Percentiles rank a stretch among this genome's conserved stretches.
These are phyloP conservation scores for Syncephalastrum monosporum DNA, from an alignment of 371 early-diverging fungal species.

Conservation along the genomic window DNA sequence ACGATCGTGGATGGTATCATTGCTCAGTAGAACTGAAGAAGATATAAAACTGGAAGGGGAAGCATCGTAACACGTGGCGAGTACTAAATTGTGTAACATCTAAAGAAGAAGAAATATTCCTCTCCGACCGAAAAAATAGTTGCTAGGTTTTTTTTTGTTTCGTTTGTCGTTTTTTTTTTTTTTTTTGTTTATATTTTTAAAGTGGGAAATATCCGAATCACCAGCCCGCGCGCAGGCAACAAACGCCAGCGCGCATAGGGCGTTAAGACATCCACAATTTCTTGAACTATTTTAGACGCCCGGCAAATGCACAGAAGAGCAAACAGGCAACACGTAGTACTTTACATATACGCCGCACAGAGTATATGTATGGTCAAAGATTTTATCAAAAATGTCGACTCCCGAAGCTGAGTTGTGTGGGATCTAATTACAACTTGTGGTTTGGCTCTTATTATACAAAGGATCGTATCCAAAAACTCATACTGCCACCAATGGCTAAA, in stretches of 20 bases:
- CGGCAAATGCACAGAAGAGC: slow-evolving; percentile 22
- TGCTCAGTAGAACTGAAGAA: not conserved
- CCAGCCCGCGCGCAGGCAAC: slow-evolving; percentile 16
- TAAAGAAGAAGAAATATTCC: not conserved
- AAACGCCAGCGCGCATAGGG: slow-evolving; percentile 15
- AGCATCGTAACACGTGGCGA: slow-evolving; percentile 15
- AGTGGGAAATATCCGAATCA: slow-evolving; percentile 13
- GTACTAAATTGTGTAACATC: not conserved
- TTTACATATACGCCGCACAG: slow-evolving; percentile 14
- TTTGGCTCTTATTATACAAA: slow-evolving; percentile 34
- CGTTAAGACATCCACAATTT: slow-evolving; percentile 17
- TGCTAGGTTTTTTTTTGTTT: slow-evolving; percentile 1
- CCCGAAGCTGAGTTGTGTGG: not conserved
- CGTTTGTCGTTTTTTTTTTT: not conserved
- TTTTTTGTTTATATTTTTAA: slow-evolving; percentile 5
- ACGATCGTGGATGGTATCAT: not conserved
- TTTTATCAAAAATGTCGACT: not conserved
- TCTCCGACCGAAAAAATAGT: not conserved
- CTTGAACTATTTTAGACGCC: slow-evolving; percentile 17
- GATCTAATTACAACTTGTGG: no score
- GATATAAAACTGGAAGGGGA: not conserved
- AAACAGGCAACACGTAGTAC: slow-evolving; percentile 19
- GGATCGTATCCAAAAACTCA: slow-evolving; percentile 54
- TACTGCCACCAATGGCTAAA: slow-evolving; percentile 65
- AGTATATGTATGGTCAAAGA: slow-evolving; percentile 4